Conservation (phyloP, 768 basidiomycete genomes). For the Podaxis mareebaensis region DNA sequence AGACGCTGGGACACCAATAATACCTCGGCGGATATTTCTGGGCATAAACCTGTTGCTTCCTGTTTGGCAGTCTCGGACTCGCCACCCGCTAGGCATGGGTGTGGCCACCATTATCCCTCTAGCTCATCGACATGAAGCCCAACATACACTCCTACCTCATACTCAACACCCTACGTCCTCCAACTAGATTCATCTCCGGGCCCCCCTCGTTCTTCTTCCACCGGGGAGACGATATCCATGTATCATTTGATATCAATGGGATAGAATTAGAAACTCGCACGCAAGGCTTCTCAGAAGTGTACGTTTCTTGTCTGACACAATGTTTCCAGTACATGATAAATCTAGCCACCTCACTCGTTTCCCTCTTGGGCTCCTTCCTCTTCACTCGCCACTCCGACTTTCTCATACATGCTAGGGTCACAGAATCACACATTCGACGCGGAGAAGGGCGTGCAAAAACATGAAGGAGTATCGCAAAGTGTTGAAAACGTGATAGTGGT, state of each 20-base stretch:
- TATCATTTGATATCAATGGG: background rate
- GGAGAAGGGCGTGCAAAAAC: background rate
- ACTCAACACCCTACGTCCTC: background rate
- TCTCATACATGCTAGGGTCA: background rate
- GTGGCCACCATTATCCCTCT: no score
- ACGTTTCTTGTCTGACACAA: background rate
- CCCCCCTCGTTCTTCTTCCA: background rate
- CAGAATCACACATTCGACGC: background rate
- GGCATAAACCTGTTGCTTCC: background rate
- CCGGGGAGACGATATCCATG: background rate
- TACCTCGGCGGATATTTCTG: background rate
- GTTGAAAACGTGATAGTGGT: background rate
- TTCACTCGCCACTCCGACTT: background rate
- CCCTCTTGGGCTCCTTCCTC: conserved; percentile 1
- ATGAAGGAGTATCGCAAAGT: background rate
- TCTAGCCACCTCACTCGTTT: background rate
- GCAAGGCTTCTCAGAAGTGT: conserved; percentile 10
- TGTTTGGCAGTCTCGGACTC: background rate
- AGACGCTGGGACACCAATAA: background rate
- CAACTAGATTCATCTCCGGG: background rate
- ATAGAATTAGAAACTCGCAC: conserved; percentile 13
- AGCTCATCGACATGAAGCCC: background rate
- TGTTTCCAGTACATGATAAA: conserved; percentile 11
- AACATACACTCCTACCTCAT: background rate
- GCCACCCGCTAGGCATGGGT: background rate